phyloP scores from a whole-genome alignment of 495 filamentous ascomycete species.

The Hypoxylon rickii region DNA sequence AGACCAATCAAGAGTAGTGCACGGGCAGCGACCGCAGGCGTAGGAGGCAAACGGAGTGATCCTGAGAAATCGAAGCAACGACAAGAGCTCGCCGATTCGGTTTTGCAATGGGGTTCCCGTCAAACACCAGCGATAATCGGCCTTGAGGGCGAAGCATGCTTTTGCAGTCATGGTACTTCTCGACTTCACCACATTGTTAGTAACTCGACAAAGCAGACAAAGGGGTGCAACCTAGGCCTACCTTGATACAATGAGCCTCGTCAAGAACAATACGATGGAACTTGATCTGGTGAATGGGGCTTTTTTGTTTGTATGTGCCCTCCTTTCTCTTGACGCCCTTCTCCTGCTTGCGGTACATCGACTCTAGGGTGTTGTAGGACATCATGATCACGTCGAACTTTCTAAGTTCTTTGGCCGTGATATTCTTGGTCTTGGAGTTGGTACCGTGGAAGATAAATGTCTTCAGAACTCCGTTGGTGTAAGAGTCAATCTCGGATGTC shows the following conservation, averaged over 20 bases:
- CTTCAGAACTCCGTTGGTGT: conserved; percentile 86
- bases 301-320: conserved; percentile 72
- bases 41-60: conserved; percentile 88
- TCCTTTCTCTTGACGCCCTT: conserved; percentile 86
- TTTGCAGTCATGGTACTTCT: conserved; percentile 88
- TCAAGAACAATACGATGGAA: conserved; percentile 94
- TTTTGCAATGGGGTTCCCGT: conserved; percentile 95
- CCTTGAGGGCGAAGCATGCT: conserved; percentile 87
- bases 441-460: conserved; percentile 89
- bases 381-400: conserved; percentile 93
- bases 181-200: conserved; percentile 46
- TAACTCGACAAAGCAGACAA: not conserved
- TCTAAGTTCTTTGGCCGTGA: conserved; percentile 72
- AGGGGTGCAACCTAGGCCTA: conserved; percentile 23
- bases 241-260: conserved; percentile 95
- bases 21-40: conserved; percentile 83
- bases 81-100: conserved; percentile 96
- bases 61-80: conserved; percentile 86
- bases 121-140: conserved; percentile 90
- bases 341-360: conserved; percentile 86
- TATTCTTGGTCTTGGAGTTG: conserved; percentile 76
- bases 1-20: conserved; percentile 81
- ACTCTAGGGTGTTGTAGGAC: conserved; percentile 92
- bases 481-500: conserved; percentile 89
- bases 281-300: conserved; percentile 80